phyloP scores from a whole-genome alignment of 2,329 filamentous ascomycete genomes.

The Penicillium sp. region DNA sequence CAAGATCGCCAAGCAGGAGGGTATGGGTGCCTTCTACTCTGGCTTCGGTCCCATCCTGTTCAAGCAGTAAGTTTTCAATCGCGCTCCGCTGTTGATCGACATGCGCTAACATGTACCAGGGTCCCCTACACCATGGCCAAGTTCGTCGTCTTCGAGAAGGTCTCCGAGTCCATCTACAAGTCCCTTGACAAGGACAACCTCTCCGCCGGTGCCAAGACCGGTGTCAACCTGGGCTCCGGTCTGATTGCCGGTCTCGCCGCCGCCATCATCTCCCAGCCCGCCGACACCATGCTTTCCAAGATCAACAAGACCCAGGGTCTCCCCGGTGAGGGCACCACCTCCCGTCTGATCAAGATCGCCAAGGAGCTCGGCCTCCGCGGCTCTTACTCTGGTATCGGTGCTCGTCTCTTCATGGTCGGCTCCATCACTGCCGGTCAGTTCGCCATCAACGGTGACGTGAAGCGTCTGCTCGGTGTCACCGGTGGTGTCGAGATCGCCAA shows the following conservation, averaged over 20 bases:
- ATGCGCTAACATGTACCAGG: conserved; percentile 41
- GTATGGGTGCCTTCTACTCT: conserved; percentile 80
- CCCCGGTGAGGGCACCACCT: conserved; percentile 75
- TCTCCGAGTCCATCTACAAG: conserved; percentile 66
- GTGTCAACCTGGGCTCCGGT: conserved; percentile 78
- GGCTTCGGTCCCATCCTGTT: conserved; percentile 84
- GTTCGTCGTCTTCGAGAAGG: conserved; percentile 91
- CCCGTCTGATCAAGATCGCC: conserved; percentile 78
- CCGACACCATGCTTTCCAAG: conserved; percentile 90
- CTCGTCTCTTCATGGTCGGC: conserved; percentile 51
- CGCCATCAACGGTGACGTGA: conserved; percentile 76
- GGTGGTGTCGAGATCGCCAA: conserved; percentile 68
- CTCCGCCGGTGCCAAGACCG: conserved; percentile 65
- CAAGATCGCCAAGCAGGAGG: conserved; percentile 79
- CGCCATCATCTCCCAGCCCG: conserved; percentile 79
- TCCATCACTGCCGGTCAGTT: conserved; percentile 75
- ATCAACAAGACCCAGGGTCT: conserved; percentile 92
- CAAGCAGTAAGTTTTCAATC: conserved; percentile 61
- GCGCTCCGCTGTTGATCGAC: background rate
- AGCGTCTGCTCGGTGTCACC: conserved; percentile 63
- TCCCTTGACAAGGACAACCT: conserved; percentile 64
- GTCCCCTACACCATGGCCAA: conserved; percentile 93
- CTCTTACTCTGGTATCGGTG: conserved; percentile 73
- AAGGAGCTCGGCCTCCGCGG: conserved; percentile 77
- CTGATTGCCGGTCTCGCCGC: conserved; percentile 82